Evolutionary conservation across 116 monocot species (phyloP), one percentile per base, ranked within the genome.

Genomic region (Papilionanthe hybrid): DNA sequence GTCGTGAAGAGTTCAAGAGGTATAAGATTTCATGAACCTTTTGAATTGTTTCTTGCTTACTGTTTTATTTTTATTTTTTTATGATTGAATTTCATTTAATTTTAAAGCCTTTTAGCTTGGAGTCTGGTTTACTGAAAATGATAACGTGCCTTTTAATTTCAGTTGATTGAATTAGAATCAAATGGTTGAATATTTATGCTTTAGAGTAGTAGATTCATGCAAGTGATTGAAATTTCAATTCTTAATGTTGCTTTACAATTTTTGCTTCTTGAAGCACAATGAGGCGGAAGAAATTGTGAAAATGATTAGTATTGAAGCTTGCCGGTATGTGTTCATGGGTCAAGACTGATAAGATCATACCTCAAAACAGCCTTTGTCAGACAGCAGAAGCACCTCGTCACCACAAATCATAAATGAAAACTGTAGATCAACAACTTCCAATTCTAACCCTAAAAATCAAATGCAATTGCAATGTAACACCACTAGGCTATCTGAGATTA

Each of bases 1-100:
- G 20, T 87, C 86, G 81, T 93, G 86, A 88, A 49, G 50, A 42
- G 22, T 42, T 27, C 20, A 58, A 58, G 23, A 49, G 48, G 75
- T 75, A 49, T 10, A 2, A 48, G 23, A 48, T 75, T 72, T 42
- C 13, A 10, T 4, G 29, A 53, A 4, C 53, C 53, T 30, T 3
- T 68, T 68, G 29, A 30, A 13, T 30, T 12, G 22, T 30, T 68
- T 68, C 15, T 4, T 10, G 29, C 9, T 5, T 4, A 29, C 12
- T 68, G 9, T 30, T 30, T 68, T 37, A 37, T 37, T 37, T 37
- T 37, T 3, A 3, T 37, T 37, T 37, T 22, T 30, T 32, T 15
- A 11, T 69, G 30, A 37, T 32, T 69, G 37, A 4, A 69, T 69
- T 69, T 69, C 69, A 5, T 32, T 69, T 69, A 15, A 17, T 69